Conservation (phyloP, 345 rosid species). For the Pelargonium nanum region DNA sequence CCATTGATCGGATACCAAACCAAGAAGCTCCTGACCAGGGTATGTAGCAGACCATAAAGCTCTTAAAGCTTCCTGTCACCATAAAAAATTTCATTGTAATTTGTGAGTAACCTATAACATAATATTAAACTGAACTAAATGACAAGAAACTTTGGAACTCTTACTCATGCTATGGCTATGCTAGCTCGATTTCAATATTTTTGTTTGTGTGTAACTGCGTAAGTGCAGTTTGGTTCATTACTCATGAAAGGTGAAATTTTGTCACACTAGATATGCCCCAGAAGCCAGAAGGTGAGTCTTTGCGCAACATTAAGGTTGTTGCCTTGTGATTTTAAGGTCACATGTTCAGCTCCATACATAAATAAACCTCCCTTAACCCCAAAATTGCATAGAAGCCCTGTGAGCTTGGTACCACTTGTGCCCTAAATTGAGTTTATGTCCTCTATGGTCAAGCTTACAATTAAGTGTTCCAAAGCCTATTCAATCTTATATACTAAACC, state of each 20-base stretch:
- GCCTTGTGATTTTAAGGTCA: too few species aligned
- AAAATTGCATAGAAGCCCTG: too few species aligned
- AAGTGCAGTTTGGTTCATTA: not conserved
- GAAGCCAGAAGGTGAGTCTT: not conserved
- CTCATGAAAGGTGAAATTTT: not conserved
- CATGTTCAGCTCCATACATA: too few species aligned
- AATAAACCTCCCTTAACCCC: too few species aligned
- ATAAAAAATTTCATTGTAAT: not conserved
- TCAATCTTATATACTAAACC: not conserved
- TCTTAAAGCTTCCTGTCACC: conserved; percentile 58
- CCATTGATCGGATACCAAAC: conserved; percentile 85
- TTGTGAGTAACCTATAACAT: not conserved
- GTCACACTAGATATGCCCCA: not conserved
- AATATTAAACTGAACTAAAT: not conserved
- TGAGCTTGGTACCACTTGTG: too few species aligned
- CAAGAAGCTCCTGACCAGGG: conserved; percentile 60
- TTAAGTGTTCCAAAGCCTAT: too few species aligned
- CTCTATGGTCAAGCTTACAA: too few species aligned
- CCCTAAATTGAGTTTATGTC: too few species aligned
- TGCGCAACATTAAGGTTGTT: too few species aligned
- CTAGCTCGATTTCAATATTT: not conserved
- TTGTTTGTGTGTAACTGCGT: not conserved
- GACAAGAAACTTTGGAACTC: not conserved
- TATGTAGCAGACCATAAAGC: conserved; percentile 78
- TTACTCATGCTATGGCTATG: not conserved